These are phyloP conservation scores for Plantago coronopus DNA, from an alignment of 305 asterid genomes.

Conservation along the genomic window DNA sequence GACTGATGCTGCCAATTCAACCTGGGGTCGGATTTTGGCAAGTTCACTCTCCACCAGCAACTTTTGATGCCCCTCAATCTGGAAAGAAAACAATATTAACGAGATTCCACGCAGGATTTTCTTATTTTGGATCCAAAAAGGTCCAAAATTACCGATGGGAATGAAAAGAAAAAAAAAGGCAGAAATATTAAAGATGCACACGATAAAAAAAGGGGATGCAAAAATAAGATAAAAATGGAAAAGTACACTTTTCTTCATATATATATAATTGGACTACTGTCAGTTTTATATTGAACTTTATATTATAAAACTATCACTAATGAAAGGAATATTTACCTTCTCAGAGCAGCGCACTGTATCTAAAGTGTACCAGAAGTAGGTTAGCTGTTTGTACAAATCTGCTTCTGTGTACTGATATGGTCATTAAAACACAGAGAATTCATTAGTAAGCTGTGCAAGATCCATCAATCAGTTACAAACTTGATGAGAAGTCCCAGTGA, in stretches of 20 bases:
- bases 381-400: constrained; percentile 78
- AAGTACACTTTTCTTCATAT: too few relatives aligned
- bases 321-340: too few relatives aligned
- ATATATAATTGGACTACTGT: too few relatives aligned
- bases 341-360: constrained; percentile 75
- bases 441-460: constrained; percentile 7
- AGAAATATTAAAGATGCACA: too few relatives aligned
- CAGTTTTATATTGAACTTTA: too few relatives aligned
- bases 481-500: constrained; percentile 4
- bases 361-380: constrained; percentile 69
- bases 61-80: constrained; percentile 29
- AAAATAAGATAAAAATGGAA: too few relatives aligned
- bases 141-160: too few relatives aligned
- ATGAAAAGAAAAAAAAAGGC: too few relatives aligned
- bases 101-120: too few relatives aligned
- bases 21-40: constrained; percentile 52
- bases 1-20: constrained; percentile 60
- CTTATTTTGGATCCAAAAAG: too few relatives aligned
- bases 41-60: constrained; percentile 62
- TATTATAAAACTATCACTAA: too few relatives aligned
- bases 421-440: constrained; percentile 8
- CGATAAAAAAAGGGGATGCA: too few relatives aligned
- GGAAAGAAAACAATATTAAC: constrained; percentile 1
- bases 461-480: background rate
- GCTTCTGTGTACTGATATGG: constrained; percentile 69